Base-by-base conservation (phyloP, 441 rosid species). In the Bocquillonia castaneifolia region DNA sequence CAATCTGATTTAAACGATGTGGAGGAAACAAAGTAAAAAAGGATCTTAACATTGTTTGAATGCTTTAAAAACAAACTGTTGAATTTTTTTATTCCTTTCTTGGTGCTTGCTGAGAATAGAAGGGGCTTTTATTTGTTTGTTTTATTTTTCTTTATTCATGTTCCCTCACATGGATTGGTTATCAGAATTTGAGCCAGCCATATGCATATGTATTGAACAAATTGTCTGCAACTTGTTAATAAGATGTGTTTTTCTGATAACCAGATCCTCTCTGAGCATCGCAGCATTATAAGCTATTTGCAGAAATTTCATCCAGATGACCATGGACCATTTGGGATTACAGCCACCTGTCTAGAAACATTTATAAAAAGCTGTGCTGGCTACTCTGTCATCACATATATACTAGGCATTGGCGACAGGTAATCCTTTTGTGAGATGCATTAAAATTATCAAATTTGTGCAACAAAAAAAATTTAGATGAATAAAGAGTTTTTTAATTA, bases 311-410 rank as follows among this genome's bases (percentile, higher is more conserved):
- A 90, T 82, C 88, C 93, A 55, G 98, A 92, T 82, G 99, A 94
- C 60, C 96, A 88, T 54, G 99, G 91, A 8, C 97, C 98, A 57
- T 94, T 90, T 47, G 97, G 99, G 72, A 89, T 94, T 74, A 94
- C 99, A 57, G 92, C 97, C 55, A 82, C 88, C 60, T 94, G 99
- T 77, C 98, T 92, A 7, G 99, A 92, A 70, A 94, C 99, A 60
- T 94, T 94, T 73, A 94, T 94, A 68, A 94, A 90, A 81, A 94
- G 98, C 76, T 94, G 99, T 73, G 99, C 99, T 20, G 99, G 98
- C 71, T 90, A 94, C 81, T 94, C 98, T 55, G 99, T 92, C 72
- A 94, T 92, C 78, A 92, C 99, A 42, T 90, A 94, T 71, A 92
- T 94, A 72, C 80, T 94, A 64, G 98, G 99, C 36, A 84, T 94